Evolutionary conservation across 805 yeast genomes (phyloP).

Genomic region (Saccharomyces paradoxus): DNA sequence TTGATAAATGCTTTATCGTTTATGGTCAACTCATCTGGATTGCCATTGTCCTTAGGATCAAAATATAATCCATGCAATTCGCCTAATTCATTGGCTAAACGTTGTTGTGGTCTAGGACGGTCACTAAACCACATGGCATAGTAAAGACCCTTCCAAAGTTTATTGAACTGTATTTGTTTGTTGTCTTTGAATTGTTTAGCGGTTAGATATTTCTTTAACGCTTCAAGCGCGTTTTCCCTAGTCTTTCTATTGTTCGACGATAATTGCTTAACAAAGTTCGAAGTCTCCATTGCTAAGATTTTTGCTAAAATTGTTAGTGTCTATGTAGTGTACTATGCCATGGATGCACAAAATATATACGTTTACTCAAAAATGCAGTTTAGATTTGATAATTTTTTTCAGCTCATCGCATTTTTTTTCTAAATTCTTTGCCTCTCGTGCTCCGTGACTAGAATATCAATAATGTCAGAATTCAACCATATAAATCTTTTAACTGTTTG

Average conservation of each 20-base stretch:
- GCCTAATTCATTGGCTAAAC: conserved; percentile 68
- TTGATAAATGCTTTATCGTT: conserved; percentile 33
- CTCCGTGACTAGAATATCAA: not conserved
- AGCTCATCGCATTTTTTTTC: conserved; percentile 1
- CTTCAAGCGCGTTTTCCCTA: conserved; percentile 64
- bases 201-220: conserved; percentile 51
- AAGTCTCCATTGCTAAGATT: conserved; percentile 28
- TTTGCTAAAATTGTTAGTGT: not conserved
- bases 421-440: not conserved
- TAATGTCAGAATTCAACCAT: conserved; percentile 11
- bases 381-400: not conserved
- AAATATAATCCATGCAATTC: conserved; percentile 29
- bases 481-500: conserved; percentile 14
- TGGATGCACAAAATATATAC: not conserved
- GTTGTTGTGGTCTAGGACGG: conserved; percentile 85
- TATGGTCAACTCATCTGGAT: conserved; percentile 8
- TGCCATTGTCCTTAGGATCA: conserved; percentile 23
- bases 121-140: conserved; percentile 96
- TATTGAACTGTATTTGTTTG: conserved; percentile 52
- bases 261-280: conserved; percentile 63
- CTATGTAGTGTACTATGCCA: not conserved
- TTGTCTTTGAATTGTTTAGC: conserved; percentile 36
- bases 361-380: not conserved
- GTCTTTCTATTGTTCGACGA: conserved; percentile 73
- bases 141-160: conserved; percentile 93